A percentile compares a stretch with the other conserved stretches of the same genome.
Evolutionary conservation across 2,329 filamentous ascomycete species (phyloP).

Genomic region (Emericellopsis atlantica): DNA sequence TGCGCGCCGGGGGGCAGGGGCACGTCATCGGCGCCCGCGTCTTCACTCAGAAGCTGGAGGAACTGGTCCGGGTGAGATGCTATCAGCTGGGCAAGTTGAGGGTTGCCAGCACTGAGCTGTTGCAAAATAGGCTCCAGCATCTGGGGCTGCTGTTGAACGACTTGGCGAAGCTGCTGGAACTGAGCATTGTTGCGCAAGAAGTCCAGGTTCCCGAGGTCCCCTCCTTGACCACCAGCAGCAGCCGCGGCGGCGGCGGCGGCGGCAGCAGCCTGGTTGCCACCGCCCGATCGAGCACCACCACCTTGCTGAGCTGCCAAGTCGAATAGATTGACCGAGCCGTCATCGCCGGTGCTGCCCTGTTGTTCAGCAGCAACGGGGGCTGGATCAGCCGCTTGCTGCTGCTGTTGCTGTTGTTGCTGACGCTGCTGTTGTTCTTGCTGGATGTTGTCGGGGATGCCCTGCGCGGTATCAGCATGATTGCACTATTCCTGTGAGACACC

Average conservation of each 20-base stretch:
- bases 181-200: constrained; percentile 92
- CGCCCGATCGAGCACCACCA: constrained; percentile 28
- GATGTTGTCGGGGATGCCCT: constrained; percentile 86
- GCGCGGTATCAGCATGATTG: not conserved
- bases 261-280: constrained; percentile 21
- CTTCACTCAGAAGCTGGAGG: constrained; percentile 78
- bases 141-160: constrained; percentile 93
- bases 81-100: constrained; percentile 85
- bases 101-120: constrained; percentile 89
- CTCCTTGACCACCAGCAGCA: constrained; percentile 35
- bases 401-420: constrained; percentile 40
- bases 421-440: constrained; percentile 64
- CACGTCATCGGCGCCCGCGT: constrained; percentile 63
- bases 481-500: not conserved
- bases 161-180: constrained; percentile 93
- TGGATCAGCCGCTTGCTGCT: constrained; percentile 26
- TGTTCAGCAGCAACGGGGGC: constrained; percentile 22
- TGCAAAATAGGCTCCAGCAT: constrained; percentile 98
- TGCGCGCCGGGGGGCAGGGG: constrained; percentile 80
- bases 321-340: constrained; percentile 74
- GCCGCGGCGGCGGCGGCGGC: constrained; percentile 32
- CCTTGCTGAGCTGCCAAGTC: constrained; percentile 76
- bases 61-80: constrained; percentile 89
- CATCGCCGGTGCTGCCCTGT: constrained; percentile 36
- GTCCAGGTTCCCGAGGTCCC: constrained; percentile 66